Evolutionary conservation across 2,329 filamentous ascomycete species (phyloP).

Genomic region (Epichloe scottii): DNA sequence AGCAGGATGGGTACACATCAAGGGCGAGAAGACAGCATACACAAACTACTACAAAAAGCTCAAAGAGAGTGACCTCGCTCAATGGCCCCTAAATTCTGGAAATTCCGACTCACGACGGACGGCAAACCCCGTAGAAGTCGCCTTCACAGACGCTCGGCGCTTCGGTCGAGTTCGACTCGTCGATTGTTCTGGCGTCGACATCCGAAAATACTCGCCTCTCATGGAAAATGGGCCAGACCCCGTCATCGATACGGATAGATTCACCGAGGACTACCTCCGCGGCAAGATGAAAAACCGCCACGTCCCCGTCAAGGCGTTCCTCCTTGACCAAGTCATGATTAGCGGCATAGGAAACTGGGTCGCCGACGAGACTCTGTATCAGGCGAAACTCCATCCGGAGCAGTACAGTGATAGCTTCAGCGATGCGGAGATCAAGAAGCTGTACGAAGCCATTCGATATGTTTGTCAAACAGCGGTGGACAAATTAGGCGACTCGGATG

Average conservation of each 20-base stretch:
- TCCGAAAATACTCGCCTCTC: constrained; percentile 64
- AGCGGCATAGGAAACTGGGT: constrained; percentile 98
- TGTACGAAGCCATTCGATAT: constrained; percentile 63
- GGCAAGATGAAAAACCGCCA: constrained; percentile 60
- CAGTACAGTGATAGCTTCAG: constrained; percentile 78
- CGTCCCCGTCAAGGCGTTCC: constrained; percentile 77
- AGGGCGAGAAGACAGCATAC: constrained; percentile 63
- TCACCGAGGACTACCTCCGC: constrained; percentile 67
- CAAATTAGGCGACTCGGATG: constrained; percentile 64
- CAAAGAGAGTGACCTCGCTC: constrained; percentile 40
- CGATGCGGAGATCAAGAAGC: constrained; percentile 54
- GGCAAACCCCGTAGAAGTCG: constrained; percentile 46
- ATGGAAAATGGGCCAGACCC: constrained; percentile 92
- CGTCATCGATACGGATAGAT: constrained; percentile 62
- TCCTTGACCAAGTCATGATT: constrained; percentile 79
- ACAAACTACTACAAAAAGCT: constrained; percentile 70
- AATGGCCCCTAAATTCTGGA: constrained; percentile 90
- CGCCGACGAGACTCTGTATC: constrained; percentile 83
- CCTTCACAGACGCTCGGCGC: constrained; percentile 74
- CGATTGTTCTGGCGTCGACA: constrained; percentile 63
- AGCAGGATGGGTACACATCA: constrained; percentile 75
- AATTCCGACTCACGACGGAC: constrained; percentile 62
- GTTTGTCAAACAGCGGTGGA: constrained; percentile 74
- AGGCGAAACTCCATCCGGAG: constrained; percentile 81
- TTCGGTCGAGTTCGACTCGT: constrained; percentile 72